These are phyloP conservation scores for Sordariomycetes sp. DNA, from an alignment of 2,329 filamentous ascomycete species.

Conservation along the genomic window DNA sequence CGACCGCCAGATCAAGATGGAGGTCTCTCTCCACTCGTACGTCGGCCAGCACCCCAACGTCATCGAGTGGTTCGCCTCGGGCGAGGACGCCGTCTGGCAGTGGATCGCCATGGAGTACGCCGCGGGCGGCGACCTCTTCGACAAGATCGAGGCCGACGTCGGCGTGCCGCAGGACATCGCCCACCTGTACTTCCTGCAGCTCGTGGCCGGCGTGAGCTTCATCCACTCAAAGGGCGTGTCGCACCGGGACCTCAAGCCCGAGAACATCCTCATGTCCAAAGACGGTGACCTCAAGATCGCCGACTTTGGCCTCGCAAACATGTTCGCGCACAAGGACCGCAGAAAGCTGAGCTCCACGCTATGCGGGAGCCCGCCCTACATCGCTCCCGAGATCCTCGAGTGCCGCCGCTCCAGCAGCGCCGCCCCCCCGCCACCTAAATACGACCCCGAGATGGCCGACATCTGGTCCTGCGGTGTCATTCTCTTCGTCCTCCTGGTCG, in stretches of 20 bases:
- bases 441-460: constrained; percentile 72
- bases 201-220: constrained; percentile 82
- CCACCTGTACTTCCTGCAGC: constrained; percentile 90
- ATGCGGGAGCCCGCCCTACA: constrained; percentile 93
- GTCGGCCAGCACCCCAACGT: constrained; percentile 87
- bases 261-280: constrained; percentile 84
- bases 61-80: constrained; percentile 82
- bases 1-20: constrained; percentile 81
- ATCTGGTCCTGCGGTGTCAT: constrained; percentile 98
- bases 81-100: constrained; percentile 77
- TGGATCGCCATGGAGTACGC: constrained; percentile 99
- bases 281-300: constrained; percentile 86
- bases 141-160: constrained; percentile 97
- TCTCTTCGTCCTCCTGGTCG: constrained; percentile 88
- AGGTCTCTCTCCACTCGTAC: constrained; percentile 81
- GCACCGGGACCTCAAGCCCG: constrained; percentile 84
- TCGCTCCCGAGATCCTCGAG: constrained; percentile 79
- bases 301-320: constrained; percentile 89
- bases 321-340: constrained; percentile 82
- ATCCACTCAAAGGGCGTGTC: constrained; percentile 95
- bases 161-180: constrained; percentile 92
- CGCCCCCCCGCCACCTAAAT: constrained; percentile 39
- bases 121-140: constrained; percentile 90
- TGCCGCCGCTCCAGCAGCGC: constrained; percentile 37
- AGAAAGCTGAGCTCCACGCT: constrained; percentile 77